Evolutionary conservation across 805 yeast species (phyloP).

Genomic region (Ogataea methanolica): DNA sequence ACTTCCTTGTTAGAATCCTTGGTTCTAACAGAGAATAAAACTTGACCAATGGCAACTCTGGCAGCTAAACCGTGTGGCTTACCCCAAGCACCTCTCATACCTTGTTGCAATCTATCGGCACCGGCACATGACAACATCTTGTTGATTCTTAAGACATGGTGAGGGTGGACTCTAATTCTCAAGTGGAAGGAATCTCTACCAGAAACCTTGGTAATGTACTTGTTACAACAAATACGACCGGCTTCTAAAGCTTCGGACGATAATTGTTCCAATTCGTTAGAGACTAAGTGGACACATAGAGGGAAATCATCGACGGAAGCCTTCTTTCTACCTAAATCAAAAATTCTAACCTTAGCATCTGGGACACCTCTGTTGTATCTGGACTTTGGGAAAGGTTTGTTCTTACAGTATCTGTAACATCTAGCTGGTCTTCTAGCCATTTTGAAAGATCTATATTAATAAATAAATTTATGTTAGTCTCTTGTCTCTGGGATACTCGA

Average conservation of each 20-base stretch:
- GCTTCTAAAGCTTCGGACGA: constrained; percentile 99
- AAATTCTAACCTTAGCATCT: constrained; percentile 98
- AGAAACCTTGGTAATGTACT: constrained; percentile 94
- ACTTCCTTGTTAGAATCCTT: constrained; percentile 97
- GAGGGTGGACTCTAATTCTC: constrained; percentile 99
- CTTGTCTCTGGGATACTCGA: background rate
- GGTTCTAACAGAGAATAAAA: constrained; percentile 96
- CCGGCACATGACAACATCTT: constrained; percentile 99
- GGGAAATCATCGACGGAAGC: constrained; percentile 99
- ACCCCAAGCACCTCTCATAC: constrained; percentile 99
- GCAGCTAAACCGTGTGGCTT: constrained; percentile 99
- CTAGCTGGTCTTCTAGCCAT: constrained; percentile 99
- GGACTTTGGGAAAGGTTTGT: constrained; percentile 99
- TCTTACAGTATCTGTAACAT: constrained; percentile 99
- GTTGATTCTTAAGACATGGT: constrained; percentile 99
- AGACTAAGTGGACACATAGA: constrained; percentile 97
- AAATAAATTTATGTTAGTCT: constrained; percentile 1
- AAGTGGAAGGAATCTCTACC: constrained; percentile 99
- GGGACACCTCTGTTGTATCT: constrained; percentile 99
- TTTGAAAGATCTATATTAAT: constrained; percentile 39
- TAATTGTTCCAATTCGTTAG: constrained; percentile 98
- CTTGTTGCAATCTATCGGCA: constrained; percentile 99
- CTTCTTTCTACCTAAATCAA: constrained; percentile 99
- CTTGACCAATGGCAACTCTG: constrained; percentile 98
- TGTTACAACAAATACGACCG: constrained; percentile 99